Conservation (phyloP, 805 yeast species). For the Teunomyces kruisii region DNA sequence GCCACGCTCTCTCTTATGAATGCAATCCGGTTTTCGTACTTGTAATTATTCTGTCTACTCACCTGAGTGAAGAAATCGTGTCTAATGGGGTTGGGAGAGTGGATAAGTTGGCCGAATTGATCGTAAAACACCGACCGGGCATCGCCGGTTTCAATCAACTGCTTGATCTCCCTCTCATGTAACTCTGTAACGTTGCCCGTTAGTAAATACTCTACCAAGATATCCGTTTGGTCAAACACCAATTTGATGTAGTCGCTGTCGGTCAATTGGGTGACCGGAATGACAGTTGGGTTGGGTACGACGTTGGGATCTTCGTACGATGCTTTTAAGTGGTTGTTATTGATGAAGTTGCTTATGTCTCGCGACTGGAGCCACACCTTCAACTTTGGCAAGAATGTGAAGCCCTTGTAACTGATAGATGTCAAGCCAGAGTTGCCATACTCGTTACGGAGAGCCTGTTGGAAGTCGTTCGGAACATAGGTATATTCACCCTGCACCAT, state of each 20-base stretch:
- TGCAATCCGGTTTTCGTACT: background rate
- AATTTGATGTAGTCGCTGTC: slow-evolving; percentile 26
- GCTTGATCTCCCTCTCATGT: slow-evolving; percentile 30
- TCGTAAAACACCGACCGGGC: slow-evolving; percentile 11
- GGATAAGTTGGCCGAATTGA: slow-evolving; percentile 3
- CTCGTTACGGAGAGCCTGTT: slow-evolving; percentile 27
- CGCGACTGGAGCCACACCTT: slow-evolving; percentile 50
- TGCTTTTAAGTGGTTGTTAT: slow-evolving; percentile 7
- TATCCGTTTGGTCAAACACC: slow-evolving; percentile 21
- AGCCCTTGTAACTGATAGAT: slow-evolving; percentile 32
- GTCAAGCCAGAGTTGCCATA: slow-evolving; percentile 17
- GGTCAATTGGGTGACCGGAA: slow-evolving; percentile 10
- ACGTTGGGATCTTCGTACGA: background rate
- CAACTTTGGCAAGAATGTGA: slow-evolving; percentile 50
- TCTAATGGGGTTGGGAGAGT: slow-evolving; percentile 9
- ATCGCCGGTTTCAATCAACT: slow-evolving; percentile 4
- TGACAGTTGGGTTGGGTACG: background rate
- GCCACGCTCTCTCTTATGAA: background rate
- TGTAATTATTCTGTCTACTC: background rate
- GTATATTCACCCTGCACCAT: slow-evolving; percentile 35
- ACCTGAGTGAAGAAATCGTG: slow-evolving; percentile 13
- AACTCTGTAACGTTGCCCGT: slow-evolving; percentile 30
- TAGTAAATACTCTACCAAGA: slow-evolving; percentile 30
- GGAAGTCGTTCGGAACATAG: slow-evolving; percentile 34
- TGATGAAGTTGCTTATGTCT: slow-evolving; percentile 6